Evolutionary conservation across 345 rosid species (phyloP).

Genomic region (Lagerstroemia speciosa): DNA sequence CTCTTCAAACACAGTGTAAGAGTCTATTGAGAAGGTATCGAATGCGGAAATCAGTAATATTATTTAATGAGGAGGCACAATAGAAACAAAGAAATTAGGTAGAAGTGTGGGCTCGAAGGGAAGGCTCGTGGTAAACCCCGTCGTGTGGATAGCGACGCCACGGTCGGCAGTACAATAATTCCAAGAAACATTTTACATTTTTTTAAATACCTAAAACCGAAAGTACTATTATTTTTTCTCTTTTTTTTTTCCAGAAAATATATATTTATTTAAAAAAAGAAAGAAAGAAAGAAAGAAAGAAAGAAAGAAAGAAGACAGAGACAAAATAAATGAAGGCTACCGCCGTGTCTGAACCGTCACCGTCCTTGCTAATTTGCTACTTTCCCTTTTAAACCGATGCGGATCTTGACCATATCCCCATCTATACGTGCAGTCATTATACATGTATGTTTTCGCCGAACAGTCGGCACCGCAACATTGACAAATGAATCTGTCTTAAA

Average conservation of each 20-base stretch:
- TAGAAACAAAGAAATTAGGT: too few species aligned
- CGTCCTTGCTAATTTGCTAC: neutral
- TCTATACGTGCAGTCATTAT: neutral
- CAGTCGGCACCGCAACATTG: too few species aligned
- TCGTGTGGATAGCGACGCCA: constrained; percentile 32
- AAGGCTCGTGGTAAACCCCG: too few species aligned
- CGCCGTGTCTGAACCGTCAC: neutral
- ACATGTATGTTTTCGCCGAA: too few species aligned
- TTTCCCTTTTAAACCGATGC: neutral
- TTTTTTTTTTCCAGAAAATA: neutral
- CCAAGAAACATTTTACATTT: neutral
- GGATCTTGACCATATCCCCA: neutral
- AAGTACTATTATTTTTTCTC: neutral
- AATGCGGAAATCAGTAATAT: too few species aligned
- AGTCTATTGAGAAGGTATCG: too few species aligned
- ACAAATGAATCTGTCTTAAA: too few species aligned
- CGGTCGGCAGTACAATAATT: neutral
- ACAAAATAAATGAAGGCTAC: neutral
- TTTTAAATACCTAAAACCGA: neutral
- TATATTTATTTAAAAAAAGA: too few species aligned
- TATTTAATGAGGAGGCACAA: too few species aligned
- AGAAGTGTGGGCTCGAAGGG: neutral
- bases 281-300: too few species aligned
- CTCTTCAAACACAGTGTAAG: too few species aligned
- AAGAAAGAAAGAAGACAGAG: neutral